Evolutionary conservation across 768 basidiomycete genomes (phyloP).

Genomic region (Naganishia kalamii): DNA sequence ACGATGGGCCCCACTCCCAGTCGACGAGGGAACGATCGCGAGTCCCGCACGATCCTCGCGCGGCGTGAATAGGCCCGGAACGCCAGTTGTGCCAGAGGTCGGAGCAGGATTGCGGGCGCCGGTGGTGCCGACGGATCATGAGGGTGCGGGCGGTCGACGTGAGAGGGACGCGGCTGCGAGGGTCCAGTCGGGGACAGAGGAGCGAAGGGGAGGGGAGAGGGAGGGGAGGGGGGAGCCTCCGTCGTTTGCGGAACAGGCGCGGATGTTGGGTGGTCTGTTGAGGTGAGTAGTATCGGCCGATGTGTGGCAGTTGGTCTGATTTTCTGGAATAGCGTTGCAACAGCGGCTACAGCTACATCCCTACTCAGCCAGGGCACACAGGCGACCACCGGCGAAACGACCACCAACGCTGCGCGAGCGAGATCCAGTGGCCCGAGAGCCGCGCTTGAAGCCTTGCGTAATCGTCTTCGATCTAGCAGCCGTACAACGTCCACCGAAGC

Average conservation of each 20-base stretch:
- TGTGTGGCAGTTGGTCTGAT: neutral
- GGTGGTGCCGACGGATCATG: no score
- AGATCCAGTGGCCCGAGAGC: neutral
- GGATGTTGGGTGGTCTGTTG: slow-evolving; percentile 22
- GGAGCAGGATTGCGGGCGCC: no score
- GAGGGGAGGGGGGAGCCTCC: neutral
- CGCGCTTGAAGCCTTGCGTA: neutral
- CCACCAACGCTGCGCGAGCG: neutral
- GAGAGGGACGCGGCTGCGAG: no score
- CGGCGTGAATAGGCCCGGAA: no score
- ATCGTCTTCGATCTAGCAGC: neutral
- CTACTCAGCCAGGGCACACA: slow-evolving; percentile 3
- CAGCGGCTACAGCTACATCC: slow-evolving; percentile 23
- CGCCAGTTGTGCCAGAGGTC: no score
- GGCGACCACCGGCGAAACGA: neutral
- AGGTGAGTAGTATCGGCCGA: neutral
- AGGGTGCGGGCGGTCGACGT: neutral
- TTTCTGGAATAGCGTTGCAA: slow-evolving; percentile 5
- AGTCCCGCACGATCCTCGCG: no score
- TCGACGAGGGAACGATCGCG: no score
- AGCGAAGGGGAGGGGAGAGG: no score
- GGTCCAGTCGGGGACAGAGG: neutral
- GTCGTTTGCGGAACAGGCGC: slow-evolving; percentile 18
- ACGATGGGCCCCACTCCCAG: no score
- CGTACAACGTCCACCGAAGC: neutral